Base-by-base conservation (phyloP, 495 filamentous ascomycete species). In the Tricharina praecox region DNA sequence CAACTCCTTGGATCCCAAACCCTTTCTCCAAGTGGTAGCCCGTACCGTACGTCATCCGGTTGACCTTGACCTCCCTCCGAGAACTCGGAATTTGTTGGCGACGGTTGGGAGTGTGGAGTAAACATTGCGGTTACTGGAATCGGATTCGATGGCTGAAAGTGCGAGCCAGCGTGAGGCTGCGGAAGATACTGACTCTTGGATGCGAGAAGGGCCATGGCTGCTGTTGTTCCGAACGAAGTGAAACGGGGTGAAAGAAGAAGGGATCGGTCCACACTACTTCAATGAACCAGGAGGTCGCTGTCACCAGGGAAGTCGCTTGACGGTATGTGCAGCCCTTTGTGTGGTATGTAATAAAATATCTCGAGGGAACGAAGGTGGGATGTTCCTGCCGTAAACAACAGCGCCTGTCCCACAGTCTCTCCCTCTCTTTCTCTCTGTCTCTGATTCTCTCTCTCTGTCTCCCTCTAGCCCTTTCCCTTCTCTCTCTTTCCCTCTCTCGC, bases 1-100 rank as follows among this genome's bases (percentile, higher is more conserved):
- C 32, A 7, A 50, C 13, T 18, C 52, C 58, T 72, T 70, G 65
- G 69, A 72, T 44, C 71, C n/a, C n/a, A n/a, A n/a, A n/a, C n/a
- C n/a, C 67, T 13, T 44, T 26, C 15, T 35, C 43, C 24, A 33
- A 15, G 13, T 26, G 15, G n/a, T 66, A 60, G 18, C 70, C 67
- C 36, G 49, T 52, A 80, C 78, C 76, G 66, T 54, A 81, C 69
- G 36, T 73, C 66, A 50, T 77, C 70, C 9, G 70, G 63, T n/a
- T 68, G 66, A 62, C 73, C 75, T 46, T 68, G 71, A 34, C n/a
- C n/a, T n/a, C 65, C 62, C 50, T 93, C 87, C n/a, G 85, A 90
- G 62, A 94, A 94, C 54, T 95, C 88, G 15, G 85, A 93, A 60
- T 93, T 85, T 19, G 90, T 94, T 25, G 90, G 88, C 62, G 83